phyloP scores from a whole-genome alignment of 495 filamentous ascomycete species.

The Echria macrotheca region DNA sequence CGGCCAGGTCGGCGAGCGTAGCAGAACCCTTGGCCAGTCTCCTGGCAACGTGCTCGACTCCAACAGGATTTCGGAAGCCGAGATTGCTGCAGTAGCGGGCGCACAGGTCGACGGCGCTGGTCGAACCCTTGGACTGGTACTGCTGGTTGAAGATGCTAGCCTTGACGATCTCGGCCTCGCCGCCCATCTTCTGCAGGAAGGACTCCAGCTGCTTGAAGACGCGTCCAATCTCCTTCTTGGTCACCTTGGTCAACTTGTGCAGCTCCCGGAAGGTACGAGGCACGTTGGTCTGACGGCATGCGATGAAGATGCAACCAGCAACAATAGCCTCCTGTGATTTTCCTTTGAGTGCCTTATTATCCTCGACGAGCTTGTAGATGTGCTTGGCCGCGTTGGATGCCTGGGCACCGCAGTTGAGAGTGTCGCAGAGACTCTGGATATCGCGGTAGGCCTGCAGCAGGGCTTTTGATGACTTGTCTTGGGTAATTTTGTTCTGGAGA shows the following conservation, averaged over 20 bases:
- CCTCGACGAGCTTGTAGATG: slow-evolving; percentile 87
- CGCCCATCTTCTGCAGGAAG: slow-evolving; percentile 60
- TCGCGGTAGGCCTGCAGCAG: slow-evolving; percentile 81
- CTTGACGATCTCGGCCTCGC: slow-evolving; percentile 31
- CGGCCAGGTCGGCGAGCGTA: slow-evolving; percentile 70
- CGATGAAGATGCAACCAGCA: slow-evolving; percentile 94
- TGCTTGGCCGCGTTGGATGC: slow-evolving; percentile 85
- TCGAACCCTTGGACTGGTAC: slow-evolving; percentile 71
- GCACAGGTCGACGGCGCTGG: slow-evolving; percentile 79
- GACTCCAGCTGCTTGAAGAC: slow-evolving; percentile 90
- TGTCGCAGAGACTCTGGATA: slow-evolving; percentile 82
- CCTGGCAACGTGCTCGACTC: slow-evolving; percentile 65
- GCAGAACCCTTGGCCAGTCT: slow-evolving; percentile 69
- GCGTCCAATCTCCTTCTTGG: slow-evolving; percentile 93
- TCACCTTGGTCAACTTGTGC: slow-evolving; percentile 83
- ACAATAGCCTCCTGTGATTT: slow-evolving; percentile 92
- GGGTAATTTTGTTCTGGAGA: slow-evolving; percentile 80
- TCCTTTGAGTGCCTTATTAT: slow-evolving; percentile 87
- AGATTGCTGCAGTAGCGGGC: slow-evolving; percentile 84
- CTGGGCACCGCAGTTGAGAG: slow-evolving; percentile 70
- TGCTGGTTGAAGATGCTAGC: slow-evolving; percentile 37
- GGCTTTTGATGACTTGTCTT: slow-evolving; percentile 72
- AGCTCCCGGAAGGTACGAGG: slow-evolving; percentile 91
- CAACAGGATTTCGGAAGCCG: slow-evolving; percentile 53
- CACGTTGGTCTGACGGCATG: slow-evolving; percentile 81